Base-by-base conservation (phyloP, 495 filamentous ascomycete genomes). In the Penicillium parvum region DNA sequence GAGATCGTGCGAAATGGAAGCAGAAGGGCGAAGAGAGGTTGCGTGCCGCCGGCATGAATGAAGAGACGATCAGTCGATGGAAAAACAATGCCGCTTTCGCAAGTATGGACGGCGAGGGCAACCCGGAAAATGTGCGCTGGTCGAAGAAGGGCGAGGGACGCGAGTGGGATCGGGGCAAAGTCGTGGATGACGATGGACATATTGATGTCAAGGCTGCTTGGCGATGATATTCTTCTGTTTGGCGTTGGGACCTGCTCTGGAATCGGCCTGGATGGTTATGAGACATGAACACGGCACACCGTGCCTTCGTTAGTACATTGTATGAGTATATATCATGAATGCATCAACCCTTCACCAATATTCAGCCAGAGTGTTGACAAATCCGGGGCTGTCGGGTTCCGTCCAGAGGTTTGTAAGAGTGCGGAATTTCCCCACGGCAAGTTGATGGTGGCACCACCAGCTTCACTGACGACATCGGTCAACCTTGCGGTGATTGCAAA, bases 81-180 rank as follows among this genome's bases (percentile, higher is more conserved):
- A 86, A 90, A 69, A 83, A 76, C 33, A 78, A 81, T 18, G 73
- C 60, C 11, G 50, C 57, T 15, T 59, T 58, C 19, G 28, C 58
- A 1, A 39, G 45, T 1, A n/a, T 40, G n/a, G 32, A 40, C 37
- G 55, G 73, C 1, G 76, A 82, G 50, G 74, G 79, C 46, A 61
- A 47, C 11, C 61, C 69, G 40, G 83, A 84, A 21, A 79, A 88
- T 56, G 84, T 95, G 9, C 74, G 64, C 49, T 98, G 92, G 91
- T 73, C 74, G 32, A 85, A 82, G 58, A 79, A 76, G 32, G 90
- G 88, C 0, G 85, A 88, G 47, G 73, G 78, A n/a, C 77, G 88
- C 25, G 91, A 95, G 57, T 96, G 90, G 90, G 90, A 97, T 74
- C 73, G 82, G 6, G 86, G 86, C 12, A 96, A 96, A 57, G 78